Base-by-base conservation (phyloP, 176 grass and related monocot genomes). In the Bothriochloa decipiens region DNA sequence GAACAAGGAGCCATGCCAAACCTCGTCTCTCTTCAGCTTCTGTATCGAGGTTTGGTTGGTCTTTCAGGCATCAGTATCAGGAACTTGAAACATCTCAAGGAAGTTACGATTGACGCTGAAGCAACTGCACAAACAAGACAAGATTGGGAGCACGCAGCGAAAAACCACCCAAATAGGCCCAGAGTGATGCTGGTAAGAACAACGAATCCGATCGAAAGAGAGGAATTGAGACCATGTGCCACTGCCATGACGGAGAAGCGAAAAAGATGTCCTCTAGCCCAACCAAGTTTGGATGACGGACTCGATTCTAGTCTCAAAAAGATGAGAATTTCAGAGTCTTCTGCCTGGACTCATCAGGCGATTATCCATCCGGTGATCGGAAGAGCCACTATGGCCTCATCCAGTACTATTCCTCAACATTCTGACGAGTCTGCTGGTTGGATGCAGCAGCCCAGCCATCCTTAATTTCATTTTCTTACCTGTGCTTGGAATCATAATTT, bases 31-130 rank as follows among this genome's bases (percentile, higher is more conserved):
- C 81, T 88, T 23, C 75, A 88, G 35, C 68, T 88, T 12, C 35
- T 80, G 4, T 84, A 18, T 42, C 68, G 0, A 0, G 69, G 39
- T 28, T 28, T 80, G 65, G 27, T 47, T 75, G 61, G 58, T 49
- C 68, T 84, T 68, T 84, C 81, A 3, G 46, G 81, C 58, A 75
- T 84, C 11, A 22, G 80, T 29, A 84, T 89, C 70, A 80, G 62
- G 28, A 35, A 89, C 47, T 50, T 84, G 4, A 84, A 45, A 61
- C 36, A 60, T 80, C 87, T 89, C 37, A 89, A 80, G 69, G 82
- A 84, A 36, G 26, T 89, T 10, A 80, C 22, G 1, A 17, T 88
- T 79, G 68, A 84, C 9, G 2, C 1, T 52, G 35, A 47, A 5
- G 75, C 25, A 20, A 2, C 13, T 28, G 75, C 23, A 6, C 18